These are phyloP conservation scores for Litsea cubeba DNA, from an alignment of 164 flowering plant genomes.

Conservation along the genomic window DNA sequence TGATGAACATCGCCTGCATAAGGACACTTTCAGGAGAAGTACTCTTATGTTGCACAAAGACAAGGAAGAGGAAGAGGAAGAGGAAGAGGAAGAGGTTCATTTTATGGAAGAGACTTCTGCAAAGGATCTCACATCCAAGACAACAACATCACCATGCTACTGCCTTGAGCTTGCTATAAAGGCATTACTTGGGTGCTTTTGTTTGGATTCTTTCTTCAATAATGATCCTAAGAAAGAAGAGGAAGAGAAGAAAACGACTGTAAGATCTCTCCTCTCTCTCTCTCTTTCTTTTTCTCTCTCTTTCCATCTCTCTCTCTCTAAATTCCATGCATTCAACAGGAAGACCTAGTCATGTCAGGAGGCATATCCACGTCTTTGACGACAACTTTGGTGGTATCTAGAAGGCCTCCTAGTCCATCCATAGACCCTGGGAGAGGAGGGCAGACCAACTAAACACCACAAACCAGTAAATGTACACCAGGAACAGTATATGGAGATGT, in stretches of 20 bases:
- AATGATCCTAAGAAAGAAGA: background rate
- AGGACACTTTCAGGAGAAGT: background rate
- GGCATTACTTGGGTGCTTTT: slow-evolving; percentile 20
- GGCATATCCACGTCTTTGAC: background rate
- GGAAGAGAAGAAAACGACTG: background rate
- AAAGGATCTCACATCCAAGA: background rate
- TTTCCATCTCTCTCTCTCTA: slow-evolving; percentile 8
- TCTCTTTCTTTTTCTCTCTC: slow-evolving; percentile 4
- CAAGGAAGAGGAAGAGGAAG: background rate
- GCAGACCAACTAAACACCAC: slow-evolving; percentile 2
- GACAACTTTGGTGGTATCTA: background rate
- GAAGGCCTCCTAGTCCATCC: slow-evolving; percentile 24
- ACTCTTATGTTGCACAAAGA: background rate
- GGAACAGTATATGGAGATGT: no score
- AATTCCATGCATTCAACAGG: slow-evolving; percentile 9
- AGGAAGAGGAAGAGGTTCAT: background rate
- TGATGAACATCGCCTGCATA: no score
- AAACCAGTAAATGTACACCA: no score
- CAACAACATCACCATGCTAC: slow-evolving; percentile 2
- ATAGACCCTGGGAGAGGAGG: slow-evolving; percentile 24
- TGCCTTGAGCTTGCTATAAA: slow-evolving; percentile 12
- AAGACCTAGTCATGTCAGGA: background rate
- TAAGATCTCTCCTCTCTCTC: slow-evolving; percentile 7
- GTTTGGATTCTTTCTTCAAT: slow-evolving; percentile 14
- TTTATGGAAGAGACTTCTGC: background rate